Base-by-base conservation (phyloP, 345 rosid genomes). In the Hypericum androsaemum region DNA sequence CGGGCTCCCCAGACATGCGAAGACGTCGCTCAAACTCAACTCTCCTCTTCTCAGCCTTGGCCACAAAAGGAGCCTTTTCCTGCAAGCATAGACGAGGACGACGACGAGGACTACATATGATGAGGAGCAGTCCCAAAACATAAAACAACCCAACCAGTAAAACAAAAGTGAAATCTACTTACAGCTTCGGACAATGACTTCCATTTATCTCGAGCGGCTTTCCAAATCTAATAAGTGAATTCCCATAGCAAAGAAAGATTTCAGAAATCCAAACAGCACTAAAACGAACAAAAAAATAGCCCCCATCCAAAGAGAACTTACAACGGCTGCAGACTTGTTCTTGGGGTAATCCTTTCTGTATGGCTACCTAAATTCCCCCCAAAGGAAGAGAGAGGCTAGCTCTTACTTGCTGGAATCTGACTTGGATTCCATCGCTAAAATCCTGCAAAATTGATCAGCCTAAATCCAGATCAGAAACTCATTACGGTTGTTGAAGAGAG, bases 321-420 rank as follows among this genome's bases (percentile, higher is more conserved):
- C 98, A 58, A 79, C 84, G 17, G 98, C 86, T 39, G 87, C 98
- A 3, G 98, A 82, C 68, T 90, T 90, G 82, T 90, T 90, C 36
- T 84, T 81, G 16, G 98, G 98, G 14, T 90, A 96, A 0, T 87
- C 95, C 74, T 78, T 82, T 64, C 87, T 90, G 76, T 77, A 90
- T 15, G 53, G 67, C 67, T 76, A 78, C 71, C 98, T 87, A 70
- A 90, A 90, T 17, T 84, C 95, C 67, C 87, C 98, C 98, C 96
- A n/a, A n/a, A n/a, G n/a, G n/a, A n/a, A n/a, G n/a, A n/a, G n/a
- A n/a, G n/a, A n/a, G n/a, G n/a, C n/a, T n/a, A n/a, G n/a, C n/a
- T n/a, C n/a, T n/a, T n/a, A n/a, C n/a, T n/a, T n/a, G n/a, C n/a
- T n/a, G n/a, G n/a, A n/a, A n/a, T n/a, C n/a, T n/a, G n/a, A n/a